Conservation (phyloP, 2,329 filamentous ascomycete genomes). For the Pyrenophora tritici-repentis region DNA sequence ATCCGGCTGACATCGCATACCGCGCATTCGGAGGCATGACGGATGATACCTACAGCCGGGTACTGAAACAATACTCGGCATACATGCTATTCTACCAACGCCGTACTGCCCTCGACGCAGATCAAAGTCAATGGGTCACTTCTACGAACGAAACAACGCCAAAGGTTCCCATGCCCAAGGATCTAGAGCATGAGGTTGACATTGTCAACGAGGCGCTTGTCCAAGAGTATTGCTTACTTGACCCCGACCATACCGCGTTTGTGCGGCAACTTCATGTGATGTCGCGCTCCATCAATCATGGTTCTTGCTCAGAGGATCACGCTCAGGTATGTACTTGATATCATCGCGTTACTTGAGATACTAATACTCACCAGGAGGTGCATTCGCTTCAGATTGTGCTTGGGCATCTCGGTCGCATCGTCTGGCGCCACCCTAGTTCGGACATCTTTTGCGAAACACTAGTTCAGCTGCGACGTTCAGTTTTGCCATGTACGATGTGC, state of each 20-base stretch:
- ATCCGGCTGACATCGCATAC: conserved; percentile 71
- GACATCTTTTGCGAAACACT: conserved; percentile 65
- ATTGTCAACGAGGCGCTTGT: conserved; percentile 75
- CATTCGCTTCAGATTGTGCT: conserved; percentile 62
- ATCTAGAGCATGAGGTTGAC: conserved; percentile 62
- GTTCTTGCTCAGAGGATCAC: conserved; percentile 56
- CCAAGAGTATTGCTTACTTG: conserved; percentile 78
- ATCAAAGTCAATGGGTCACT: conserved; percentile 45
- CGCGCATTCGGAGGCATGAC: conserved; percentile 67
- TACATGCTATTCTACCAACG: conserved; percentile 99
- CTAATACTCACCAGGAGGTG: conserved; percentile 47
- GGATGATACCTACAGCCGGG: conserved; percentile 37
- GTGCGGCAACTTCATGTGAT: conserved; percentile 66
- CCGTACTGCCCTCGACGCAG: conserved; percentile 63
- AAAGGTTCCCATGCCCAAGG: conserved; percentile 52
- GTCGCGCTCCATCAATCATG: conserved; percentile 56
- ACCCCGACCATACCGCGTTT: conserved; percentile 71
- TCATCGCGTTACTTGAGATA: neutral
- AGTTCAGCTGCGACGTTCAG: conserved; percentile 56
- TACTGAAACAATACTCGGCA: conserved; percentile 63
- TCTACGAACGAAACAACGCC: conserved; percentile 51
- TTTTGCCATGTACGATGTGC: conserved; percentile 58
- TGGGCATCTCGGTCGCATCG: conserved; percentile 75
- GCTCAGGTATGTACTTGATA: conserved; percentile 19
- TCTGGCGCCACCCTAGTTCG: conserved; percentile 71